phyloP scores from a whole-genome alignment of 805 yeast genomes.

The Teunomyces funiuensis region DNA sequence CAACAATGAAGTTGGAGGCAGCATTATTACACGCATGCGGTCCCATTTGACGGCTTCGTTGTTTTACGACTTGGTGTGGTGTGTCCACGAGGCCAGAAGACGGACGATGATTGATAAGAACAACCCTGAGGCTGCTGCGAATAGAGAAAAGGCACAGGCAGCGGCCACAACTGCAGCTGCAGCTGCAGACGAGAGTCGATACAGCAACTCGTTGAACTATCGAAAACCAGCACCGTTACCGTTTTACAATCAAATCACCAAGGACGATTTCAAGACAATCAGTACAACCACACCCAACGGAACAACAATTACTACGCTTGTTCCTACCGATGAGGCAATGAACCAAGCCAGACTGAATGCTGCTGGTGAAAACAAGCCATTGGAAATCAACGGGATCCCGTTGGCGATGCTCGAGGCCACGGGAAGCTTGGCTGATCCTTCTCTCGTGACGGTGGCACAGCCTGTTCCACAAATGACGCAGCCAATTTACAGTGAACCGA shows the following conservation, averaged over 20 bases:
- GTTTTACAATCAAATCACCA: constrained; percentile 84
- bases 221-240: constrained; percentile 71
- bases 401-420: constrained; percentile 75
- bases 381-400: constrained; percentile 69
- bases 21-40: constrained; percentile 81
- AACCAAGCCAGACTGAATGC: constrained; percentile 58
- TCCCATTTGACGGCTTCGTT: constrained; percentile 89
- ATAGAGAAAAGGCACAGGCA: not conserved
- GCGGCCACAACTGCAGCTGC: constrained; percentile 10
- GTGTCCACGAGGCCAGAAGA: constrained; percentile 90
- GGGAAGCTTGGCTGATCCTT: constrained; percentile 40
- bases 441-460: not conserved
- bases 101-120: constrained; percentile 44
- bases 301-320: constrained; percentile 83
- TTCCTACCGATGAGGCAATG: constrained; percentile 81
- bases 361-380: constrained; percentile 52
- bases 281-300: constrained; percentile 90
- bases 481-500: not conserved
- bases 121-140: constrained; percentile 4
- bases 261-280: constrained; percentile 82
- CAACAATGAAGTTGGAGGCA: constrained; percentile 23
- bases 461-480: not conserved
- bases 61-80: constrained; percentile 90
- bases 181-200: constrained; percentile 2
- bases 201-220: constrained; percentile 13